phyloP scores from a whole-genome alignment of 2,329 filamentous ascomycete species.

The Sporothrix globosa region DNA sequence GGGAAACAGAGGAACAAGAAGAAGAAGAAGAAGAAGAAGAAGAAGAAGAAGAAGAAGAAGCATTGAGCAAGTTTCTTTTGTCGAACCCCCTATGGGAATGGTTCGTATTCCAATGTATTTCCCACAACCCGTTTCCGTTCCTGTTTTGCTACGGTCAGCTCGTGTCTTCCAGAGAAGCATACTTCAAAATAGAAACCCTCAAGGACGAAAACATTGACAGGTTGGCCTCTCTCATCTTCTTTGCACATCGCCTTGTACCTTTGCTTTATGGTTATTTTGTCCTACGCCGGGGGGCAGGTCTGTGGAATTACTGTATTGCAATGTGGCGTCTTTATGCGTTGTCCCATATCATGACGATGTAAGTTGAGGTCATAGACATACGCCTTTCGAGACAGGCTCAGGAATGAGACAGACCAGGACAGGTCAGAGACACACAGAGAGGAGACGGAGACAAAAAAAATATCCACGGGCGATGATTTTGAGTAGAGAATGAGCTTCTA shows the following conservation, averaged over 20 bases:
- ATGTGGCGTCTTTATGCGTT: not conserved
- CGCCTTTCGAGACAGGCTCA: constrained; percentile 6
- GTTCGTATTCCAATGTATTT: not conserved
- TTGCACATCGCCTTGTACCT: not conserved
- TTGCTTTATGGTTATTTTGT: not conserved
- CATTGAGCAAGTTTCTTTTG: not conserved
- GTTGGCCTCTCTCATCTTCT: not conserved
- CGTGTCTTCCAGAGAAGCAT: not conserved
- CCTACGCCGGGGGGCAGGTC: not conserved
- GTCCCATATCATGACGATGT: not conserved
- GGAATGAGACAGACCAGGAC: constrained; percentile 6
- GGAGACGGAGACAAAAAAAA: not conserved
- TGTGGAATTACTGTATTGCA: not conserved
- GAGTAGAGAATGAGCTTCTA: not conserved
- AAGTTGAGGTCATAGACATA: not conserved
- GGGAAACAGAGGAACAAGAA: not conserved
- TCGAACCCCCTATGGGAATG: not conserved
- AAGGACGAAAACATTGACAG: too few species aligned
- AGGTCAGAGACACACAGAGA: not conserved
- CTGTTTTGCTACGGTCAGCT: not conserved
- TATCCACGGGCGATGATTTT: too few species aligned
- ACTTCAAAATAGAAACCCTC: too few species aligned
- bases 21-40: not conserved
- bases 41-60: too few species aligned
- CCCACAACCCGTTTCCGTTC: not conserved